Conservation (phyloP, 352 stramenopile genomes). For the Blastocystis hominis region DNA sequence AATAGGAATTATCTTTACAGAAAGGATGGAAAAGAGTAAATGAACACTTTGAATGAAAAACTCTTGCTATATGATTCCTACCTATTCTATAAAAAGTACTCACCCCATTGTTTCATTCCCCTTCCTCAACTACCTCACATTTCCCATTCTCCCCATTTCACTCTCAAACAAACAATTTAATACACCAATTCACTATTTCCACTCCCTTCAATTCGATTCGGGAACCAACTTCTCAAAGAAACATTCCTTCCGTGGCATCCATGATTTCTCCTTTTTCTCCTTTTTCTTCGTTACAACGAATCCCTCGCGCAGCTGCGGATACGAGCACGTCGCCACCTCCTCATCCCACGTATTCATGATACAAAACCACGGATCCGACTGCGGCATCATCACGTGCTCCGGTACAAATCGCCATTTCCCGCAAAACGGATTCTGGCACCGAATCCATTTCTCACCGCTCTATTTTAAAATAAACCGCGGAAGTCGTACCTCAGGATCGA, state of each 20-base stretch:
- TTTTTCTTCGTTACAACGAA: conserved; percentile 19
- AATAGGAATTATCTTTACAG: too few species aligned
- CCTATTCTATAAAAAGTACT: neutral
- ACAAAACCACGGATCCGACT: conserved; percentile 22
- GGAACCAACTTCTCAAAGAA: conserved; percentile 6
- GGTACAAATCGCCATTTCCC: conserved; percentile 37
- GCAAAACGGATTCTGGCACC: conserved; percentile 49
- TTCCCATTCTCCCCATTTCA: too few species aligned
- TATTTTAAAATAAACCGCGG: neutral
- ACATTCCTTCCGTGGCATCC: neutral
- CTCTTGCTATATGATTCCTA: neutral
- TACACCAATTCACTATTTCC: neutral
- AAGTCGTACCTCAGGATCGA: neutral
- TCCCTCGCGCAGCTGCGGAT: conserved; percentile 16
- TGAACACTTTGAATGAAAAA: too few species aligned
- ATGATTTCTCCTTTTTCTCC: neutral
- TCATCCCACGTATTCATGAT: conserved; percentile 51
- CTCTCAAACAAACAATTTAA: too few species aligned
- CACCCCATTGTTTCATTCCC: neutral
- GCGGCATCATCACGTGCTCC: neutral
- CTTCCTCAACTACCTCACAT: too few species aligned
- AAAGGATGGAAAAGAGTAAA: too few species aligned
- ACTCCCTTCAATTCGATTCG: neutral
- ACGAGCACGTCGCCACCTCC: neutral
- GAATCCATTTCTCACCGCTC: conserved; percentile 40